These are phyloP conservation scores for Cercospora sp. DNA, from an alignment of 2,329 filamentous ascomycete genomes.

Conservation along the genomic window DNA sequence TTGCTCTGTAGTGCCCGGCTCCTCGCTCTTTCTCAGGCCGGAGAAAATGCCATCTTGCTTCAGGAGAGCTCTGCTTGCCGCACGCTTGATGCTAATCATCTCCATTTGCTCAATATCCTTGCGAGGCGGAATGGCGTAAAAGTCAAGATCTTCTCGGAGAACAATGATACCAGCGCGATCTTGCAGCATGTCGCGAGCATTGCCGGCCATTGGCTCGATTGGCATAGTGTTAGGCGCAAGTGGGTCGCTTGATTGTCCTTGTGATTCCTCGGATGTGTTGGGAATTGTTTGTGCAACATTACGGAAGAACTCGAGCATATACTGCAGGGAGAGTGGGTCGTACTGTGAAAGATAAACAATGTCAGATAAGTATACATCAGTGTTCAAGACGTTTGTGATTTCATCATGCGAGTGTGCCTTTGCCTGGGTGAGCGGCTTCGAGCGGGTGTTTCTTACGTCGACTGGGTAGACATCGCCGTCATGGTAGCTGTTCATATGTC, in stretches of 20 bases:
- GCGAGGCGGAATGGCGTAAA: slow-evolving; percentile 89
- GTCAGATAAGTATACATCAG: slow-evolving; percentile 58
- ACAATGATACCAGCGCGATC: slow-evolving; percentile 95
- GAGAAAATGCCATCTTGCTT: slow-evolving; percentile 95
- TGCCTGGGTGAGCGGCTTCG: slow-evolving; percentile 36
- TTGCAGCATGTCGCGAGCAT: slow-evolving; percentile 75
- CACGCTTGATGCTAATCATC: slow-evolving; percentile 95
- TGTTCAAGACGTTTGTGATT: slow-evolving; percentile 46
- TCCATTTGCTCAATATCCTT: slow-evolving; percentile 80
- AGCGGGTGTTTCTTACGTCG: slow-evolving; percentile 67
- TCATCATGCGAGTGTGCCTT: slow-evolving; percentile 39
- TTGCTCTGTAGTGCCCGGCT: slow-evolving; percentile 93
- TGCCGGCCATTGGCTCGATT: slow-evolving; percentile 66
- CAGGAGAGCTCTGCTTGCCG: slow-evolving; percentile 81
- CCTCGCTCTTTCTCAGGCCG: slow-evolving; percentile 89
- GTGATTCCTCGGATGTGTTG: slow-evolving; percentile 59
- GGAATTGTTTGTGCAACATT: slow-evolving; percentile 95
- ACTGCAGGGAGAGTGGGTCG: slow-evolving; percentile 91
- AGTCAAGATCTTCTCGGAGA: slow-evolving; percentile 91
- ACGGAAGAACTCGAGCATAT: slow-evolving; percentile 99
- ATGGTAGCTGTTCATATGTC: slow-evolving; percentile 88
- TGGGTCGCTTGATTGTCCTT: slow-evolving; percentile 43
- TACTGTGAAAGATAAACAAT: slow-evolving; percentile 68
- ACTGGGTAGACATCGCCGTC: slow-evolving; percentile 95
- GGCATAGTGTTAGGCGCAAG: slow-evolving; percentile 64